phyloP scores from a whole-genome alignment of 2,329 filamentous ascomycete species.

The Orbilia javanica region DNA sequence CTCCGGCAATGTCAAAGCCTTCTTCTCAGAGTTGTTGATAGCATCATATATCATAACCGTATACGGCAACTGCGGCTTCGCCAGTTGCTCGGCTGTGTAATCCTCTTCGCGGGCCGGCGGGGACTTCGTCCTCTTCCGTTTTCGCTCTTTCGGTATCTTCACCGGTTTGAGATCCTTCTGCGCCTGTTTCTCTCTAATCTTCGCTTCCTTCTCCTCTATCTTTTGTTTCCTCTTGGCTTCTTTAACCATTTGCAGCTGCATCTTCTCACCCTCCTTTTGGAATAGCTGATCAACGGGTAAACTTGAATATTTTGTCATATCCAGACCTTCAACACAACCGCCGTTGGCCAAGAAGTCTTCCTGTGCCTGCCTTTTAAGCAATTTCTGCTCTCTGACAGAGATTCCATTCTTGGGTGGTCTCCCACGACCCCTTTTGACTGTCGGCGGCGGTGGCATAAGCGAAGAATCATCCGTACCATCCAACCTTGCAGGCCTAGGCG shows the following conservation, averaged over 20 bases:
- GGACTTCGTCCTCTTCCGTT: slow-evolving; percentile 69
- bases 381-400: slow-evolving; percentile 59
- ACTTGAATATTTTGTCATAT: slow-evolving; percentile 46
- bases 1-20: slow-evolving; percentile 71
- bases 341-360: slow-evolving; percentile 59
- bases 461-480: slow-evolving; percentile 55
- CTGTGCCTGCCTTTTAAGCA: slow-evolving; percentile 58
- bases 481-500: slow-evolving; percentile 54
- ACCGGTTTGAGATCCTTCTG: slow-evolving; percentile 49
- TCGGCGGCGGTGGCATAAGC: slow-evolving; percentile 54
- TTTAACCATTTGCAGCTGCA: slow-evolving; percentile 49
- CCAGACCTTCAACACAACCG: slow-evolving; percentile 58
- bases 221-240: slow-evolving; percentile 55
- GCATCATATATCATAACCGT: slow-evolving; percentile 72
- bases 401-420: slow-evolving; percentile 56
- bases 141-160: slow-evolving; percentile 61
- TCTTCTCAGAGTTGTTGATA: slow-evolving; percentile 68
- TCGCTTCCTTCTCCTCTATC: slow-evolving; percentile 59
- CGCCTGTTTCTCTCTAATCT: slow-evolving; percentile 48
- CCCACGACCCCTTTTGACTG: slow-evolving; percentile 52
- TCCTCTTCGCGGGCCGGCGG: slow-evolving; percentile 69
- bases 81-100: slow-evolving; percentile 76
- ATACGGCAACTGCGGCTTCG: slow-evolving; percentile 74
- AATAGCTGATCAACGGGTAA: slow-evolving; percentile 44
- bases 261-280: slow-evolving; percentile 43